A percentile compares a stretch with the other conserved stretches of the same genome.
Conservation (phyloP, 2,329 filamentous ascomycete genomes). For the Fusarium fracticaudum region DNA sequence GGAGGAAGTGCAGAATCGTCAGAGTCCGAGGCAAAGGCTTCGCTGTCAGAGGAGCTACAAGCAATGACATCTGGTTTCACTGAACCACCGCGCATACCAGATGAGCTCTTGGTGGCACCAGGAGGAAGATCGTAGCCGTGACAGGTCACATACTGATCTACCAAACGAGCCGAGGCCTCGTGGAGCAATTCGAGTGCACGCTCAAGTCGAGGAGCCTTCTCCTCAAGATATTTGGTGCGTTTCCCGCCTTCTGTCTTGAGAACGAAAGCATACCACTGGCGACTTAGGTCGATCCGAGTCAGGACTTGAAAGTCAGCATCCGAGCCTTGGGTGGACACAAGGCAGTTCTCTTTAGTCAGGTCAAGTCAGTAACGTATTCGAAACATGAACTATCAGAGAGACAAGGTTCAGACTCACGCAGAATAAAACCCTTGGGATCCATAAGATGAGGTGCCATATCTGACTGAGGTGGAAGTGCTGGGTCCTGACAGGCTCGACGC, state of each 20-base stretch:
- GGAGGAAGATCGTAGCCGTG: constrained; percentile 47
- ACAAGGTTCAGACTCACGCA: constrained; percentile 3
- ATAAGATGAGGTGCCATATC: constrained; percentile 21
- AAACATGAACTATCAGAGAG: too few relatives aligned
- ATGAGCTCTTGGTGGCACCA: constrained; percentile 4
- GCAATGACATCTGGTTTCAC: constrained; percentile 33
- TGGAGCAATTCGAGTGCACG: constrained; percentile 52
- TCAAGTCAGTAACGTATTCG: not conserved
- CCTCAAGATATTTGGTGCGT: constrained; percentile 47
- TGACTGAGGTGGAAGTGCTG: constrained; percentile 7
- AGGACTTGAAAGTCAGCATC: constrained; percentile 38
- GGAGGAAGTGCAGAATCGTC: constrained; percentile 28
- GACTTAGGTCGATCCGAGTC: constrained; percentile 36
- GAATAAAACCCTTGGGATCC: constrained; percentile 21
- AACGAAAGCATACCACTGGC: constrained; percentile 41
- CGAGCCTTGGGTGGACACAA: constrained; percentile 35
- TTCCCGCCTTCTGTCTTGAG: constrained; percentile 39
- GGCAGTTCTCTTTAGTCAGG: constrained; percentile 42
- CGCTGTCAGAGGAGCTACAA: constrained; percentile 34
- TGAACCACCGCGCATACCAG: constrained; percentile 18
- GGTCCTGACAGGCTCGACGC: constrained; percentile 6
- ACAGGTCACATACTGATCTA: constrained; percentile 43
- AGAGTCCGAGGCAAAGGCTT: constrained; percentile 37
- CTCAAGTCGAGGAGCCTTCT: constrained; percentile 41
- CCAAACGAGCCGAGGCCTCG: constrained; percentile 51